phyloP scores from a whole-genome alignment of 1,139 yeast species.

The Suhomyces panamericanus region DNA sequence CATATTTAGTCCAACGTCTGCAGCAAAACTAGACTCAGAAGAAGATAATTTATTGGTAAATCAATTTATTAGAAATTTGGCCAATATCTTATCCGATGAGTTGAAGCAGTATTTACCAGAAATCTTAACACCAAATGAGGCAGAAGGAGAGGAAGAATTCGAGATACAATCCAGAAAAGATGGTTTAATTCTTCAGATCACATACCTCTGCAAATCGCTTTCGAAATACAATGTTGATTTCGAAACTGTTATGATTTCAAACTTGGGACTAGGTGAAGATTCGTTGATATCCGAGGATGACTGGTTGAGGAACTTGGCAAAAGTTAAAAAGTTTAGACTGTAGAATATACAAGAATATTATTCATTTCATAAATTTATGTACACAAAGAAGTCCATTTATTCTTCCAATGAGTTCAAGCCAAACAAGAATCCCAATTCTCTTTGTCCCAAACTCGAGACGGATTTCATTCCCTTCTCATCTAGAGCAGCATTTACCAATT shows the following conservation, averaged over 20 bases:
- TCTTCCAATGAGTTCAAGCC: constrained; percentile 47
- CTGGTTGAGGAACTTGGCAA: constrained; percentile 39
- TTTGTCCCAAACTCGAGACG: constrained; percentile 63
- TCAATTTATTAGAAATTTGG: constrained; percentile 38
- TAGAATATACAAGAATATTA: neutral
- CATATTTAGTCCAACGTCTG: constrained; percentile 45
- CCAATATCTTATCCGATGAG: constrained; percentile 28
- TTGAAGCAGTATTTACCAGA: constrained; percentile 32
- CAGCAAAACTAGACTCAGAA: constrained; percentile 8
- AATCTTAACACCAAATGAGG: constrained; percentile 14
- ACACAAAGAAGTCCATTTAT: neutral
- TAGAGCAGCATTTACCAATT: constrained; percentile 71
- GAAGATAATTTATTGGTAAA: constrained; percentile 32
- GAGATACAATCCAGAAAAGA: constrained; percentile 50
- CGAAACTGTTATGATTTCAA: constrained; percentile 45
- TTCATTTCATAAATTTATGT: neutral
- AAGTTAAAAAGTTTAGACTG: constrained; percentile 37
- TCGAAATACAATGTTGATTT: constrained; percentile 72
- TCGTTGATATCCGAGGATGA: constrained; percentile 32
- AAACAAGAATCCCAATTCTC: constrained; percentile 76
- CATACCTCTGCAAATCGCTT: constrained; percentile 75
- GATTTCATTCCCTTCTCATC: constrained; percentile 72
- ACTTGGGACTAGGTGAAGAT: constrained; percentile 25
- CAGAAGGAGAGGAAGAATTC: constrained; percentile 30
- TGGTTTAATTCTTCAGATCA: constrained; percentile 67